phyloP scores from a whole-genome alignment of 345 rosid genomes.

The Syzygium jambos region DNA sequence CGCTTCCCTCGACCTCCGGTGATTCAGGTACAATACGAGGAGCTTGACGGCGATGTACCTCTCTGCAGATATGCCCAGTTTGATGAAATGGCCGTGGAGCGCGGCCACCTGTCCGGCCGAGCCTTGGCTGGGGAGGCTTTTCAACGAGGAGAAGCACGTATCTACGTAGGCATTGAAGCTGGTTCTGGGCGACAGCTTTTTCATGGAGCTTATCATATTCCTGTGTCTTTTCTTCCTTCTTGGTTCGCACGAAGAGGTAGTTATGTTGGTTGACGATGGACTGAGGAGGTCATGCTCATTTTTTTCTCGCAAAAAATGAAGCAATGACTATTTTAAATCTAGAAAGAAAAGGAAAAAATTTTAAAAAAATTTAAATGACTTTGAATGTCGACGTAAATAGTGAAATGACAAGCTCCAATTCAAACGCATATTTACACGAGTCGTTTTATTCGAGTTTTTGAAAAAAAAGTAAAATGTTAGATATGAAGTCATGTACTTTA shows the following conservation, averaged over 20 bases:
- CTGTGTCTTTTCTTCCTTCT: background rate
- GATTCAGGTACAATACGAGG: slow-evolving; percentile 36
- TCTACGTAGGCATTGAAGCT: slow-evolving; percentile 15
- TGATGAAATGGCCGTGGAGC: slow-evolving; percentile 40
- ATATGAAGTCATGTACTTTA: too few species aligned
- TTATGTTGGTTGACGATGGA: slow-evolving; percentile 5
- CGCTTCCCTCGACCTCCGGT: slow-evolving; percentile 27
- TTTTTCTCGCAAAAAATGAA: background rate
- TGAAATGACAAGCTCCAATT: background rate
- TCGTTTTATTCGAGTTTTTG: background rate
- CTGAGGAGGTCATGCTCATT: background rate
- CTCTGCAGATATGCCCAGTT: slow-evolving; percentile 31
- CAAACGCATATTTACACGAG: background rate
- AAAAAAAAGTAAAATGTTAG: too few species aligned
- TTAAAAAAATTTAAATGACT: background rate
- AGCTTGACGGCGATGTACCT: slow-evolving; percentile 34
- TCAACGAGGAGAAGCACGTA: slow-evolving; percentile 17
- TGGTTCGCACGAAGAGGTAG: slow-evolving; percentile 1
- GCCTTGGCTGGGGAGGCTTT: slow-evolving; percentile 17
- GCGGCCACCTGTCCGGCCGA: slow-evolving; percentile 20
- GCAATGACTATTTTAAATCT: background rate
- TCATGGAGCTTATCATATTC: slow-evolving; percentile 23
- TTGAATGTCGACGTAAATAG: background rate
- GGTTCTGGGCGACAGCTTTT: slow-evolving; percentile 12
- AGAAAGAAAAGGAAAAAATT: background rate